Percentiles rank a stretch among this genome's conserved stretches.
Conservation (phyloP, 2,329 filamentous ascomycete genomes). For the Coniochaeta hoffmannii region DNA sequence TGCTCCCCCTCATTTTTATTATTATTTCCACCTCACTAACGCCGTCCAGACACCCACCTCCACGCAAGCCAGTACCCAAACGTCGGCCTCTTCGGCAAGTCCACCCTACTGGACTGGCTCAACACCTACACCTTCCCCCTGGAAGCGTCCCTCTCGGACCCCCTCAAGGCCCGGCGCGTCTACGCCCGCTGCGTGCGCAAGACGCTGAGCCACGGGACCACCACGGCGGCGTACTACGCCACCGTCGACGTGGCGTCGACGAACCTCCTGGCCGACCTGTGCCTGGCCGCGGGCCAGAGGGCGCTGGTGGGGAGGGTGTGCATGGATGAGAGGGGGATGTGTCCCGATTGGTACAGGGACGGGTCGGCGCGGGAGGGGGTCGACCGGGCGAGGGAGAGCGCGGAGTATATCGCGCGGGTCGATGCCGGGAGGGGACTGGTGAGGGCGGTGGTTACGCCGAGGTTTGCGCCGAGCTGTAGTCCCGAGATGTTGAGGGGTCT, state of each 20-base stretch:
- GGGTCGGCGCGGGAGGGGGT: slow-evolving; percentile 52
- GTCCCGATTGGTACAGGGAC: slow-evolving; percentile 76
- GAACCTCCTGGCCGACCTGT: slow-evolving; percentile 84
- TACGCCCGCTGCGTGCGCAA: slow-evolving; percentile 73
- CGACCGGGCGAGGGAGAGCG: slow-evolving; percentile 44
- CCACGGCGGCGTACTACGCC: slow-evolving; percentile 89
- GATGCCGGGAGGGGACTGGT: slow-evolving; percentile 52
- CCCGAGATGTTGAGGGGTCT: slow-evolving; percentile 53
- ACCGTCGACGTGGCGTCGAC: slow-evolving; percentile 81
- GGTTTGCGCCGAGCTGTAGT: slow-evolving; percentile 59
- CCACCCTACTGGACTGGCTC: slow-evolving; percentile 89
- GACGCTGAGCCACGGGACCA: slow-evolving; percentile 85
- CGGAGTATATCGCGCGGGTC: slow-evolving; percentile 71
- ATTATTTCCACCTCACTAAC: not conserved
- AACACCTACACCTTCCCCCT: slow-evolving; percentile 92
- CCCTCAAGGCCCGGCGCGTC: slow-evolving; percentile 56
- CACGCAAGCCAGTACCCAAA: slow-evolving; percentile 96
- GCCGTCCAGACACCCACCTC: slow-evolving; percentile 75
- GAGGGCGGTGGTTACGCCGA: slow-evolving; percentile 70
- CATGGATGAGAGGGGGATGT: slow-evolving; percentile 65
- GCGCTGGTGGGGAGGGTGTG: slow-evolving; percentile 91
- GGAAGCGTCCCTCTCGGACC: slow-evolving; percentile 65
- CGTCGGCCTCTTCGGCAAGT: slow-evolving; percentile 85
- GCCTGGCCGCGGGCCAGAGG: slow-evolving; percentile 71
- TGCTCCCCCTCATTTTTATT: too few species aligned